phyloP scores from a whole-genome alignment of 2,329 filamentous ascomycete genomes.

The Aureobasidium sp. region DNA sequence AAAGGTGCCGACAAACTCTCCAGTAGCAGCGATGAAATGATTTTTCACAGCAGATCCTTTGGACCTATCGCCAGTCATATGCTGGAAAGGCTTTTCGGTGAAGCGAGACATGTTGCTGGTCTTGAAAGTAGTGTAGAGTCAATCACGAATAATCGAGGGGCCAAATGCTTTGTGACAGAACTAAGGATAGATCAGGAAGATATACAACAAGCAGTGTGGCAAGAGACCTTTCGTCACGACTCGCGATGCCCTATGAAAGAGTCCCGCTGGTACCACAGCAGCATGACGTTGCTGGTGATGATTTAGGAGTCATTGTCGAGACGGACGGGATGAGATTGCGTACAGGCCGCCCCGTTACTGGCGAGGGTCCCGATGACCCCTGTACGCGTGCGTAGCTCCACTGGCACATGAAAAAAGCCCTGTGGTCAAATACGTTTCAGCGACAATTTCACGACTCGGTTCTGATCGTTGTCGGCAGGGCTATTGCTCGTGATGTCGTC shows the following conservation, averaged over 20 bases:
- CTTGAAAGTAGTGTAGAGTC: no score
- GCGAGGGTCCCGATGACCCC: background rate
- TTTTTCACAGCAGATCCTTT: background rate
- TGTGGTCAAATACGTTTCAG: background rate
- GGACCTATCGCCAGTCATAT: background rate
- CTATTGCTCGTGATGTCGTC: background rate
- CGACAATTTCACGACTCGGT: background rate
- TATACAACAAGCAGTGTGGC: background rate
- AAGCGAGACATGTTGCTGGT: background rate
- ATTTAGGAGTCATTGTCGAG: background rate
- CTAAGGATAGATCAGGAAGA: background rate
- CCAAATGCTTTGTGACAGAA: background rate
- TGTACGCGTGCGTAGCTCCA: background rate
- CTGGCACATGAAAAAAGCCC: background rate
- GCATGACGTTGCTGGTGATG: slow-evolving; percentile 2
- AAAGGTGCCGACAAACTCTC: slow-evolving; percentile 31
- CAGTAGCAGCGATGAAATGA: slow-evolving; percentile 20
- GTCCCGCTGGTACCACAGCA: background rate
- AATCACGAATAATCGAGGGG: background rate
- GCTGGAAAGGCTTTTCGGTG: slow-evolving; percentile 13
- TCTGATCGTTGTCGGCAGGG: background rate
- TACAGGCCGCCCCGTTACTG: background rate
- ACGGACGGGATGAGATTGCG: slow-evolving; percentile 5
- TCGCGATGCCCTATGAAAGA: background rate
- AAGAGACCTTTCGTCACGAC: background rate